A percentile compares a stretch with the other conserved stretches of the same genome.
Evolutionary conservation across 1,139 yeast genomes (phyloP).

Genomic region (Tardiomyces depauwii): DNA sequence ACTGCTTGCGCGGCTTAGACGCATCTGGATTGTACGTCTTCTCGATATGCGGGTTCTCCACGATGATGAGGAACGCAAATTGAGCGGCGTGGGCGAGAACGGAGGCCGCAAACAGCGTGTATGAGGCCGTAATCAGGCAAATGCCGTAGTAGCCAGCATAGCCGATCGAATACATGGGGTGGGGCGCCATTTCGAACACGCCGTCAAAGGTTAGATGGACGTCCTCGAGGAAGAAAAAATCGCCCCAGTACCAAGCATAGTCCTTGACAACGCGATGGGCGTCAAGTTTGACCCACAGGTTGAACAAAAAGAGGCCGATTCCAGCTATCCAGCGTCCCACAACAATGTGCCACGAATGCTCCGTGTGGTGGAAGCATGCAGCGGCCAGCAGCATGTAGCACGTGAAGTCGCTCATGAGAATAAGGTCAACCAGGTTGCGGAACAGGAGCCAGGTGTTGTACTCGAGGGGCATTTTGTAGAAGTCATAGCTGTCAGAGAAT

Average conservation of each 20-base stretch:
- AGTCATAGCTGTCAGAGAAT: conserved; percentile 36
- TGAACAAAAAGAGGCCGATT: conserved; percentile 48
- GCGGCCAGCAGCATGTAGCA: conserved; percentile 63
- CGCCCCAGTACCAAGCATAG: conserved; percentile 96
- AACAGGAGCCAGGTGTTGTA: conserved; percentile 78
- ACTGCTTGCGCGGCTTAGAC: neutral
- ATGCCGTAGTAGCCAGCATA: conserved; percentile 83
- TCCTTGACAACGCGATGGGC: conserved; percentile 87
- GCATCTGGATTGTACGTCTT: conserved; percentile 45
- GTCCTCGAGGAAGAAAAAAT: conserved; percentile 76
- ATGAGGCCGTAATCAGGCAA: conserved; percentile 67
- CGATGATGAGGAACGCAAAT: conserved; percentile 63
- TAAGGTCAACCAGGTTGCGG: conserved; percentile 70
- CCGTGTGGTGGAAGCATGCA: conserved; percentile 38
- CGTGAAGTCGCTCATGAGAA: conserved; percentile 78
- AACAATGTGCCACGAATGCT: conserved; percentile 31
- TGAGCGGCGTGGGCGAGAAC: conserved; percentile 70
- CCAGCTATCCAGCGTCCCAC: conserved; percentile 32
- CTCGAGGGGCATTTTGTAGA: conserved; percentile 52
- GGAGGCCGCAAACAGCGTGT: conserved; percentile 60
- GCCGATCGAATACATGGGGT: conserved; percentile 89
- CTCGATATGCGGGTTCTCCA: conserved; percentile 83
- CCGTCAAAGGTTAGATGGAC: conserved; percentile 80
- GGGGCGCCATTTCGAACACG: conserved; percentile 85
- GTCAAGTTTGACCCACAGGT: conserved; percentile 78